Conservation (phyloP, 169 alveolate species). For the Amoebophrya sp. region DNA sequence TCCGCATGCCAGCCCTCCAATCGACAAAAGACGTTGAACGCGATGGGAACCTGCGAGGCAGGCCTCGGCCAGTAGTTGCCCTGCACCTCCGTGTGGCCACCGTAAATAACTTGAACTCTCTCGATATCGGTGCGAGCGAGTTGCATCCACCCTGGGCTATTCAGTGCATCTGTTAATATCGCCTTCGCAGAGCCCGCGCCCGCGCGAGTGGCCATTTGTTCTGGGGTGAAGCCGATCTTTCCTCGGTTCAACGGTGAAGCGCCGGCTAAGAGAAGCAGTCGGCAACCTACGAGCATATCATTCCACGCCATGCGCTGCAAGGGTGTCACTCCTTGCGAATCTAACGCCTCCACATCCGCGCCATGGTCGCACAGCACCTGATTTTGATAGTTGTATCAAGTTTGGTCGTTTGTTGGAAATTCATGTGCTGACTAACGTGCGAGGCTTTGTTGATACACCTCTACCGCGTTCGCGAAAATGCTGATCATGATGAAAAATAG, state of each 20-base stretch:
- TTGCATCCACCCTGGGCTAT: background rate
- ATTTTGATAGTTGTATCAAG: no score
- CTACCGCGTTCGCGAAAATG: no score
- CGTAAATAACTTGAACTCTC: background rate
- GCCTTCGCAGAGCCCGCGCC: background rate
- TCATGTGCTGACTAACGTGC: no score
- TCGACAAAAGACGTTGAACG: background rate
- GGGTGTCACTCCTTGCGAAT: background rate
- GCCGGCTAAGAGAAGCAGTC: background rate
- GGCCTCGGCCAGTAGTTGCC: background rate
- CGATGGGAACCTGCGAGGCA: background rate
- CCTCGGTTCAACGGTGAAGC: background rate
- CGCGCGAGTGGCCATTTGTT: background rate
- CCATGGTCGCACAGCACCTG: background rate
- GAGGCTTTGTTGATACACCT: no score
- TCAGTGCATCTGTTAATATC: background rate
- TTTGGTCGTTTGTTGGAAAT: no score
- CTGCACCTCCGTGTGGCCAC: background rate
- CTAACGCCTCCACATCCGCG: conserved; percentile 19
- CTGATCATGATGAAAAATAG: no score
- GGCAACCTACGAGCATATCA: background rate
- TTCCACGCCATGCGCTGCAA: background rate
- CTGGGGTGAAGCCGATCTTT: background rate
- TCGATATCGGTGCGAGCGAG: background rate
- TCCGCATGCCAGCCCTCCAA: background rate